Conservation (phyloP, 2,329 filamentous ascomycete species). For the Clarireedia paspali region DNA sequence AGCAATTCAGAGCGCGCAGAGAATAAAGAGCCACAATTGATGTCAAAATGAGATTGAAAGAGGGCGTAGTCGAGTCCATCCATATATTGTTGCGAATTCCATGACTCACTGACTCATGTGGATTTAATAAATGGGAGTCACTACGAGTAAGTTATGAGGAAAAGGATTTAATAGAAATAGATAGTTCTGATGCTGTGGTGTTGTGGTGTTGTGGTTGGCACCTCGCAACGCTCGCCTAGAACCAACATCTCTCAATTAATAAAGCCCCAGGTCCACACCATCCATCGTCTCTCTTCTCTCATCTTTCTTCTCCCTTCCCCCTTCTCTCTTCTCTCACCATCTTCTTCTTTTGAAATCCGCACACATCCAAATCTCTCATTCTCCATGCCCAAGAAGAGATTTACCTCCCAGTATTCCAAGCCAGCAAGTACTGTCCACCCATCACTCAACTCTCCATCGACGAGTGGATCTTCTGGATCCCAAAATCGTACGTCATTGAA, state of each 20-base stretch:
- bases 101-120: no score
- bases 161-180: no score
- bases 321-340: not conserved
- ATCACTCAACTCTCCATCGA: conserved; percentile 35
- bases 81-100: no score
- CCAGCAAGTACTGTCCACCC: conserved; percentile 48
- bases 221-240: not conserved
- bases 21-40: no score
- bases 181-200: no score
- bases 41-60: no score
- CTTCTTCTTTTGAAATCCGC: not conserved
- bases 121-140: no score
- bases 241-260: not conserved
- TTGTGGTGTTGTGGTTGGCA: no score
- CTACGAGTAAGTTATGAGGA: no score
- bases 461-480: conserved; percentile 20
- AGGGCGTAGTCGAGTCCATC: no score
- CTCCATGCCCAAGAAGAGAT: conserved; percentile 57
- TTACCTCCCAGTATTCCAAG: conserved; percentile 48
- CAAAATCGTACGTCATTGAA: conserved; percentile 14
- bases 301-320: not conserved
- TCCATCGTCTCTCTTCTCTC: not conserved
- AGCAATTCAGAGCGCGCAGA: no score
- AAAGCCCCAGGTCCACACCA: not conserved
- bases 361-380: not conserved